Base-by-base conservation (phyloP, 2,329 filamentous ascomycete species). In the Epichloe sibirici region DNA sequence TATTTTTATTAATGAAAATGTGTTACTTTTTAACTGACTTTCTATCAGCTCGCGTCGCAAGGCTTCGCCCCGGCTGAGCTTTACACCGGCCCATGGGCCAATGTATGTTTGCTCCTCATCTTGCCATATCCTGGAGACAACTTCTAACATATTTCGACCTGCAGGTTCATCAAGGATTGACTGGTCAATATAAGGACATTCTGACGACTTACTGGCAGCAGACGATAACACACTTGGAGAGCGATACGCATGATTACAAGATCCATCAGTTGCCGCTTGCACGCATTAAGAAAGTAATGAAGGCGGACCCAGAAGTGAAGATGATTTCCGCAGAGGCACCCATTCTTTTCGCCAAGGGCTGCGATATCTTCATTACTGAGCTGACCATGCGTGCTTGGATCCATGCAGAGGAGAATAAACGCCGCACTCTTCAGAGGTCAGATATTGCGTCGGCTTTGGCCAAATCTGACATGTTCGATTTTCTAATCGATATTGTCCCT, bases 261-360 rank as follows among this genome's bases (percentile, higher is more conserved):
- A 81, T 97, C 53, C 93, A 98, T 68, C 93, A 97, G 69, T 78
- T 98, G 40, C 93, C 93, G 2, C 78, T 98, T 42, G 93, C 93
- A n/a, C 86, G 93, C 51, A 98, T 98, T 74, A 98, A 98, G 77
- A 98, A 98, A 70, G 93, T 98, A 59, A 98, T 98, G 93, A 98
- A 98, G 73, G 93, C 93, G 1, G 93, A 98, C 61, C 93, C 93
- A 0, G 93, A 98, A 63, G 93, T 98, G 47, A 98, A 98, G 75
- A 98, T 98, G 93, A 98, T 98, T 57, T 97, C 90, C 4, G 93
- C 93, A 8, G 93, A 98, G 71, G 93, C 93, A 2, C 93, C 93
- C 1, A 98, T 98, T 61, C 76, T 98, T 13, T 98, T 98, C 64
- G 93, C 93, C 49, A 98, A 98, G 71, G 93, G 91, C 39, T 97